A percentile compares a stretch with the other conserved stretches of the same genome.
Evolutionary conservation across 2,329 filamentous ascomycete genomes (phyloP).

Genomic region (Xylaria sp.): DNA sequence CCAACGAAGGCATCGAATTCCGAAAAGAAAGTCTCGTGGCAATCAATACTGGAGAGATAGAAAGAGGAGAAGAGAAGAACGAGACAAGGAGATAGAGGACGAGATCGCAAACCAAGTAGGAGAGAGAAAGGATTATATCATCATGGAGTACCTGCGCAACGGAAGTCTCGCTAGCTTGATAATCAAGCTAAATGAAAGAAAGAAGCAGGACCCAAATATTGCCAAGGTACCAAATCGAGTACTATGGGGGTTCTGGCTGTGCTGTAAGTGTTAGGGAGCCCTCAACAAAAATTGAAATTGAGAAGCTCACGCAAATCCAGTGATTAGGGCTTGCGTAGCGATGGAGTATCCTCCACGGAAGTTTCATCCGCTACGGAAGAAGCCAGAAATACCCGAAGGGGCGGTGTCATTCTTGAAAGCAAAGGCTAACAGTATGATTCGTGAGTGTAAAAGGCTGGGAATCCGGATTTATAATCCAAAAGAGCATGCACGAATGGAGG

Average conservation of each 20-base stretch:
- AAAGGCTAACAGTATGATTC: slow-evolving; percentile 3
- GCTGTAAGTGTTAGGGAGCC: slow-evolving; percentile 34
- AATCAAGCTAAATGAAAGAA: slow-evolving; percentile 14
- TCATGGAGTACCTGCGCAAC: slow-evolving; percentile 41
- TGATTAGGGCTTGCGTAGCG: slow-evolving; percentile 40
- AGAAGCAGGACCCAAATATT: not conserved
- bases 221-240: slow-evolving; percentile 32
- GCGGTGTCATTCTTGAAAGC: not conserved
- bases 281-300: not conserved
- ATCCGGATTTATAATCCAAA: not conserved
- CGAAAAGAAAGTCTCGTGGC: not conserved
- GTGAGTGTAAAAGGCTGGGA: slow-evolving; percentile 18
- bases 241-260: slow-evolving; percentile 39
- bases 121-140: slow-evolving; percentile 28
- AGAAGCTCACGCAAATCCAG: slow-evolving; percentile 28
- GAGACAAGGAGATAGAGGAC: not conserved
- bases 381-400: not conserved
- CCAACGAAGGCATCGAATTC: not conserved
- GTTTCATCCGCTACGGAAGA: slow-evolving; percentile 32
- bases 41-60: not conserved
- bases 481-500: not conserved
- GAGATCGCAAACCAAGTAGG: not conserved
- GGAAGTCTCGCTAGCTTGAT: slow-evolving; percentile 39
- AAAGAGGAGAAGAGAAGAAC: not conserved
- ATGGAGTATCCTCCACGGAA: slow-evolving; percentile 45